Evolutionary conservation across 2,329 filamentous ascomycete genomes (phyloP).

Genomic region (Fusarium sp.): DNA sequence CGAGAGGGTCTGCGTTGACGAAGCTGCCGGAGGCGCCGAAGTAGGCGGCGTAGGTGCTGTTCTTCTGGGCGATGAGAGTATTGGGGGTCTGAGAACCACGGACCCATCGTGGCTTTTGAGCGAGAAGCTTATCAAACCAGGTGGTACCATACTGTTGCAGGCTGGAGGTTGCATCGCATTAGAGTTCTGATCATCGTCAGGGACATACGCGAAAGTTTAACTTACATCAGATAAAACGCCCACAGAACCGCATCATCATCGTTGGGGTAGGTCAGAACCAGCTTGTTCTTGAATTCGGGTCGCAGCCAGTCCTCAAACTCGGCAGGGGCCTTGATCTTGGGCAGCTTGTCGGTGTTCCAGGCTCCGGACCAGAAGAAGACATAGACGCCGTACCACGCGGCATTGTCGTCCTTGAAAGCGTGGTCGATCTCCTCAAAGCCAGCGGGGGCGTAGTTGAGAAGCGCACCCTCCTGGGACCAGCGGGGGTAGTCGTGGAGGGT

Average conservation of each 20-base stretch:
- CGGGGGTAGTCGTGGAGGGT: constrained; percentile 67
- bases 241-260: constrained; percentile 71
- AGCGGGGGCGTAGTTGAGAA: constrained; percentile 66
- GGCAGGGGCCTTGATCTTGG: constrained; percentile 50
- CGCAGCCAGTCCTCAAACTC: constrained; percentile 61
- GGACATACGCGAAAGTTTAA: neutral
- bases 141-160: constrained; percentile 58
- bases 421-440: constrained; percentile 61
- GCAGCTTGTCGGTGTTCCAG: constrained; percentile 51
- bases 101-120: constrained; percentile 68
- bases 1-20: constrained; percentile 34
- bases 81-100: constrained; percentile 64
- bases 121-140: constrained; percentile 65
- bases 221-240: constrained; percentile 65
- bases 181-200: neutral
- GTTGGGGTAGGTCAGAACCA: constrained; percentile 70
- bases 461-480: constrained; percentile 63
- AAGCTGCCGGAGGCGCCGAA: constrained; percentile 52
- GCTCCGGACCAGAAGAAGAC: constrained; percentile 56
- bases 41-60: constrained; percentile 52
- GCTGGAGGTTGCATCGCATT: constrained; percentile 35
- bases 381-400: constrained; percentile 59
- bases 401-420: constrained; percentile 54
- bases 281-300: constrained; percentile 68
- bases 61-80: constrained; percentile 51